Percentiles rank a stretch among this genome's conserved stretches.
These are phyloP conservation scores for Tetrahymena elliotti DNA, from an alignment of 73 alveolate species.

Conservation along the genomic window DNA sequence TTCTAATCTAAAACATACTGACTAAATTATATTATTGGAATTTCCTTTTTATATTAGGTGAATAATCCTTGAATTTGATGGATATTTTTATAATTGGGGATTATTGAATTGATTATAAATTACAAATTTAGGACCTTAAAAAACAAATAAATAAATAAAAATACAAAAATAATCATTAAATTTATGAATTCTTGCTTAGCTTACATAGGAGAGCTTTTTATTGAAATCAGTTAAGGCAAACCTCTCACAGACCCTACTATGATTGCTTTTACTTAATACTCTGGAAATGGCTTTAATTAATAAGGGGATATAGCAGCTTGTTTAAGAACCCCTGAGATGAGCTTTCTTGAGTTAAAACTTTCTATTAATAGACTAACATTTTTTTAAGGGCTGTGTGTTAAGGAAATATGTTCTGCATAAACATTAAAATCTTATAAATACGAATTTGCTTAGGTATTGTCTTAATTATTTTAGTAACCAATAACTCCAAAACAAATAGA, in stretches of 20 bases:
- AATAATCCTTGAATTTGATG: no score
- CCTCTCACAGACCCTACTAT: neutral
- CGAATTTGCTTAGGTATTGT: neutral
- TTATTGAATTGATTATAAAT: no score
- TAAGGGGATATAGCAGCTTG: neutral
- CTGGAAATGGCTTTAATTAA: neutral
- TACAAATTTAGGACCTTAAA: neutral
- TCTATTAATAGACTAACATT: neutral
- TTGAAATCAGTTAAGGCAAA: neutral
- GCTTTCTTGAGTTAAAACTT: neutral
- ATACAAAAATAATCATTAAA: no score
- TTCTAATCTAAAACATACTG: no score
- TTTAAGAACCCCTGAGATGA: neutral
- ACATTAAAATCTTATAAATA: neutral
- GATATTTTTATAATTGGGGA: no score
- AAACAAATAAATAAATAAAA: no score
- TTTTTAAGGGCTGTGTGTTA: neutral
- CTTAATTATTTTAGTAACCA: neutral
- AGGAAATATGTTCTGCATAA: neutral
- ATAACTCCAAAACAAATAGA: neutral
- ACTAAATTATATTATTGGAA: no score
- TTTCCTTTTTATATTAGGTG: no score
- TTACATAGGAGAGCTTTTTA: neutral
- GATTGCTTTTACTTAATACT: neutral
- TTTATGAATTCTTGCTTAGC: neutral